Percentiles rank a stretch among this genome's conserved stretches.
Conservation (phyloP, 176 grass and related monocot genomes). For the Luzula sylvatica region DNA sequence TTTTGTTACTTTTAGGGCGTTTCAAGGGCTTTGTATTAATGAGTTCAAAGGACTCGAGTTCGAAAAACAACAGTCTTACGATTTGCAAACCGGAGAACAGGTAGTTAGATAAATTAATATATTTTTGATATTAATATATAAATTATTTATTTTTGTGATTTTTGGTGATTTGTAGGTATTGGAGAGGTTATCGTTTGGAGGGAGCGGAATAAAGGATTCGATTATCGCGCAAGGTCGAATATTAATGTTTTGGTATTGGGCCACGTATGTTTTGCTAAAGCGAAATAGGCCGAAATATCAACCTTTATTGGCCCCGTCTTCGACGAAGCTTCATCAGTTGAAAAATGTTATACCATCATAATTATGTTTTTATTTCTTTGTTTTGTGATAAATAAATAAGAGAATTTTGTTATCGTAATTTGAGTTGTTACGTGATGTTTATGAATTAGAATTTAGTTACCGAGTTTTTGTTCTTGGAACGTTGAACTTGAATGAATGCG, state of each 20-base stretch:
- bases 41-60: slow-evolving; percentile 87
- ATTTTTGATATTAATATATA: no score
- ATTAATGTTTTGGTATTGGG: slow-evolving; percentile 86
- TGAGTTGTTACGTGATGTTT: neutral
- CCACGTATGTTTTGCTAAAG: slow-evolving; percentile 82
- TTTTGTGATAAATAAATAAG: neutral
- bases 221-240: slow-evolving; percentile 69
- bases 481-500: no score
- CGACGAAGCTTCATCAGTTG: slow-evolving; percentile 10
- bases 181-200: slow-evolving; percentile 76
- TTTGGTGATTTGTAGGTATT: slow-evolving; percentile 38
- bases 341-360: neutral
- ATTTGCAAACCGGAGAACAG: slow-evolving; percentile 91
- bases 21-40: slow-evolving; percentile 91
- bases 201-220: slow-evolving; percentile 45
- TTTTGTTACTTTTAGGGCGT: slow-evolving; percentile 43
- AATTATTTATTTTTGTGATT: neutral
- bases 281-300: slow-evolving; percentile 88
- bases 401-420: neutral
- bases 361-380: neutral
- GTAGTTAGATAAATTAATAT: slow-evolving; percentile 19
- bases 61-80: slow-evolving; percentile 70
- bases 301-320: slow-evolving; percentile 37
- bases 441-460: no score
- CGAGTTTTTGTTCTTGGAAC: neutral